Conservation (phyloP, 2,329 filamentous ascomycete species). For the Colletotrichum coccodes region DNA sequence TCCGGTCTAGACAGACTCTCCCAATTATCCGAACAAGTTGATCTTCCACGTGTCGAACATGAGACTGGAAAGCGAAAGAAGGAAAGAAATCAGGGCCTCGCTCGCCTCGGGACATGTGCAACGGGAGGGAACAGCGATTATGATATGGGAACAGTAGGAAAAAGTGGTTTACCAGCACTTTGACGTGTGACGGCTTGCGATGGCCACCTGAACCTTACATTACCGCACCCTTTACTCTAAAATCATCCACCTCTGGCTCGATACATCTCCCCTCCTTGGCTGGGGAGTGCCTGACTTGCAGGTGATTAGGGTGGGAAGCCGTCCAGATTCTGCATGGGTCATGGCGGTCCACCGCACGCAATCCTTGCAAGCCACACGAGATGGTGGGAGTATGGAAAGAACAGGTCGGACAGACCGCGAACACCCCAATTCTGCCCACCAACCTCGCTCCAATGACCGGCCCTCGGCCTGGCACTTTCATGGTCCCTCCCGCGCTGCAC, state of each 20-base stretch:
- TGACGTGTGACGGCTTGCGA: conserved; percentile 28
- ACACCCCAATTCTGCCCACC: not conserved
- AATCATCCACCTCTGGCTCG: conserved; percentile 23
- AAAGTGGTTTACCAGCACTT: conserved; percentile 26
- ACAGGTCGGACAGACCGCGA: conserved; percentile 20
- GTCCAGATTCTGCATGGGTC: conserved; percentile 32
- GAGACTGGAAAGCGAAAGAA: conserved; percentile 9
- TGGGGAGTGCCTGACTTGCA: conserved; percentile 35
- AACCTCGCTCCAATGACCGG: not conserved
- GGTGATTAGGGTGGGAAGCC: conserved; percentile 33
- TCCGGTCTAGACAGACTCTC: conserved; percentile 15
- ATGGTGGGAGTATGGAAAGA: conserved; percentile 27
- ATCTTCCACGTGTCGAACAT: conserved; percentile 30
- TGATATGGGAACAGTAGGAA: conserved; percentile 25
- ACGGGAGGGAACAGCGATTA: conserved; percentile 12
- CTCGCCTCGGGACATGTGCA: not conserved
- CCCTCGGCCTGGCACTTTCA: conserved; percentile 22
- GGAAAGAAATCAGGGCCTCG: not conserved
- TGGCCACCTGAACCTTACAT: conserved; percentile 34
- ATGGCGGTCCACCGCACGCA: conserved; percentile 22
- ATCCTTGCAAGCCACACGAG: conserved; percentile 34
- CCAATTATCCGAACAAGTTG: conserved; percentile 8
- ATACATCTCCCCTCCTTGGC: conserved; percentile 21
- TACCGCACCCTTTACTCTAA: conserved; percentile 28
- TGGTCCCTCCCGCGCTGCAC: conserved; percentile 10